These are phyloP conservation scores for Acacia crassicarpa DNA, from an alignment of 306 rosid genomes.

Conservation along the genomic window DNA sequence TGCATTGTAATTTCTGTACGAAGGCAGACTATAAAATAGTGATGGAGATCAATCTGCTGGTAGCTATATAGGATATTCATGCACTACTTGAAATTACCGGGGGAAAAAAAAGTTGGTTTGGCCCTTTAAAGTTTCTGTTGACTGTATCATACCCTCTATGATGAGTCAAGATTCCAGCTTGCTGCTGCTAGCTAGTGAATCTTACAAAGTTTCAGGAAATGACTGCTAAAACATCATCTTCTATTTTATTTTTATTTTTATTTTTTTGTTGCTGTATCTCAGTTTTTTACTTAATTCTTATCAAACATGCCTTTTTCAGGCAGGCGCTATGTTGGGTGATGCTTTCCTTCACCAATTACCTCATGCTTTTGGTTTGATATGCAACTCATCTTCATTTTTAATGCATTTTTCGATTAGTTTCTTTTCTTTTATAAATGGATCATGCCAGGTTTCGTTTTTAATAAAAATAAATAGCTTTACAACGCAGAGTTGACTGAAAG, in stretches of 20 bases:
- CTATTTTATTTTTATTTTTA: not conserved
- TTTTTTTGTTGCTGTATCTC: constrained; percentile 1
- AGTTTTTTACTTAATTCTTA: constrained; percentile 26
- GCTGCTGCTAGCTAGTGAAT: constrained; percentile 21
- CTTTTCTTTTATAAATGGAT: not conserved
- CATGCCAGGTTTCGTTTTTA: not conserved
- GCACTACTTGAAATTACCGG: not conserved
- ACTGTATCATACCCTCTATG: constrained; percentile 13
- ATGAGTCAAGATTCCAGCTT: not conserved
- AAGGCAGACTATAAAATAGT: not conserved
- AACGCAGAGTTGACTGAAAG: not conserved
- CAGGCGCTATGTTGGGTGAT: constrained; percentile 99
- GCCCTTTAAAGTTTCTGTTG: not conserved
- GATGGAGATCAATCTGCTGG: not conserved
- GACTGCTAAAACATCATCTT: not conserved
- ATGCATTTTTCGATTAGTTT: constrained; percentile 4
- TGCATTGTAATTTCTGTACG: not conserved
- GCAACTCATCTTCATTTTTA: constrained; percentile 14
- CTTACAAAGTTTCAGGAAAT: constrained; percentile 10
- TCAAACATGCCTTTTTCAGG: constrained; percentile 53
- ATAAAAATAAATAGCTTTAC: not conserved
- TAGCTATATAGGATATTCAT: not conserved
- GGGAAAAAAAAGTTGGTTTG: not conserved
- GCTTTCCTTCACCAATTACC: constrained; percentile 99
- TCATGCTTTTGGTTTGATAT: constrained; percentile 86